Base-by-base conservation (phyloP, 805 yeast genomes). In the Schwanniomyces pseudopolymorphus region DNA sequence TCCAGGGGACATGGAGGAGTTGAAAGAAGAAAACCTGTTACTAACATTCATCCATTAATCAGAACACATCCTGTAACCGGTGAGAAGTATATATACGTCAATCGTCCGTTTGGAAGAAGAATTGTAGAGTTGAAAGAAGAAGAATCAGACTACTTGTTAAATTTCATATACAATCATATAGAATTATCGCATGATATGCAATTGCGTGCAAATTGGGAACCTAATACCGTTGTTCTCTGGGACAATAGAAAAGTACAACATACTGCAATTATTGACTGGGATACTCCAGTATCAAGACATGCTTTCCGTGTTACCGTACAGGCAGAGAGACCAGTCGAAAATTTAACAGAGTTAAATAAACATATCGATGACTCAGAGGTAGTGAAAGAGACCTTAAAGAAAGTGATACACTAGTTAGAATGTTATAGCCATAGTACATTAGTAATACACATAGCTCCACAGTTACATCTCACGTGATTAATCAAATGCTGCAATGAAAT, bases 41-140 rank as follows among this genome's bases (percentile, higher is more conserved):
- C 60, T 28, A 62, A 67, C 48, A 53, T 67, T 31, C 75, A 70
- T 48, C 74, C 74, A 8, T 52, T 70, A 51, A 66, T 70, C 36
- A 67, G 74, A 60, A 59, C 62, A 5, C 71, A 67, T 47, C 74
- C 75, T 4, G 70, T 65, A 9, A 68, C 73, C 10, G 70, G 70
- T 11, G 56, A 64, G 42, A 70, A 69, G 49, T 60, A 62, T 42
- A 59, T 70, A 20, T 70, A 54, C 51, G 68, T 69, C 37, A 70
- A 70, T 53, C 59, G 60, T 8, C 61, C 59, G 3, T 70, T 70
- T 48, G 59, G 70, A 5, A 60, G 71, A 50, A 64, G 57, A 42
- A 66, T 70, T 42, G 65, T 66, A 33, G 74, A 66, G 43, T 65
- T 67, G 54, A 70, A 70, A 53, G 59, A 59, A 36, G 70, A 70